Evolutionary conservation across 345 rosid species (phyloP), one percentile per base, ranked within the genome.

Genomic region (Sisymbrium altissimum): DNA sequence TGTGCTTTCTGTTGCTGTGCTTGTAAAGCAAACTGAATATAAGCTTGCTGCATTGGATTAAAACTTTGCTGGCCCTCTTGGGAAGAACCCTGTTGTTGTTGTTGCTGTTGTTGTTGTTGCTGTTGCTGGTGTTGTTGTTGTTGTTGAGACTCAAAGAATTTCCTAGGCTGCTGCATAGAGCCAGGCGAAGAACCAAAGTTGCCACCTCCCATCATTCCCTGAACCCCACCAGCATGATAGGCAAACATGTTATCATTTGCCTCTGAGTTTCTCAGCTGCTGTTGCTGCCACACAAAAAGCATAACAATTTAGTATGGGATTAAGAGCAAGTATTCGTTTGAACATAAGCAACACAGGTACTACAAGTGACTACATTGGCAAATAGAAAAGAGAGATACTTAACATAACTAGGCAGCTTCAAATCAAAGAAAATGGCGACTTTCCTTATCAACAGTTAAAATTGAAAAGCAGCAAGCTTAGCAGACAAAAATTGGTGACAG

Each of bases 21-120:
- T 67, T 86, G 92, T 27, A 82, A 73, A 80, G 93, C 94, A 81
- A 70, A 86, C 76, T 92, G 99, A 27, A 86, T 72, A 86, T 89
- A 89, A 4, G 96, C 98, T 80, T 92, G 98, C 57, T 90, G 97
- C 72, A 82, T 80, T 3, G 97, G 97, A 74, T 82, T 96, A 59
- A 88, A 64, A 60, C 61, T 78, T 78, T 89, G 97, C 75, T 84
- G 92, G 58, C 86, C 86, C 35, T 90, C 99, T 79, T 85, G 98
- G 23, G 87, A 48, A 39, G 88, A 78, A 43, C 78, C 81, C 29
- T 75, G 79, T 74, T 83, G 86, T 19, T 88, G 87, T 43, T 74
- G 78, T 76, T 75, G 79, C 76, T 83, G 86, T 17, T 88, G 87
- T n/a, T 74, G 78, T 76, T 84, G 86, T 32, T 86, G 86, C 23